phyloP scores from a whole-genome alignment of 2,329 filamentous ascomycete genomes.

The Cucurbitaria berberidis region DNA sequence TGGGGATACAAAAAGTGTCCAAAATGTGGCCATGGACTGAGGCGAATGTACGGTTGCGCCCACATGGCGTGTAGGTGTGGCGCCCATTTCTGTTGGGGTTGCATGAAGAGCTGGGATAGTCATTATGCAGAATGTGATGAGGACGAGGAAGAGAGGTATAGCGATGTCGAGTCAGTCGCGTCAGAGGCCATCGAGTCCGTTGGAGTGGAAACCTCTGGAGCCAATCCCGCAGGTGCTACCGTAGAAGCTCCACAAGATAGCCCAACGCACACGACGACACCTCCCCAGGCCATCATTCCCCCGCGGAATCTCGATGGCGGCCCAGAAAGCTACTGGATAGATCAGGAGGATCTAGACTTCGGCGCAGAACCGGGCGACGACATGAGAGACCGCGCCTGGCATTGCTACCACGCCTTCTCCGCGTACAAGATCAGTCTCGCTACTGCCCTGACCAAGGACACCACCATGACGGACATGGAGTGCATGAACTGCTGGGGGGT shows the following conservation, averaged over 20 bases:
- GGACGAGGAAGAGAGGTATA: conserved; percentile 31
- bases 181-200: neutral
- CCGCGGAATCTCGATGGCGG: conserved; percentile 45
- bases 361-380: conserved; percentile 46
- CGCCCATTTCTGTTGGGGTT: conserved; percentile 52
- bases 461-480: conserved; percentile 26
- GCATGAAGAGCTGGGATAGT: conserved; percentile 41
- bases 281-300: conserved; percentile 6
- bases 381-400: conserved; percentile 27
- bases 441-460: conserved; percentile 11
- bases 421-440: conserved; percentile 21
- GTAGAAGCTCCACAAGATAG: neutral
- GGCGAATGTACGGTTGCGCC: conserved; percentile 57
- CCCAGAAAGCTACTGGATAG: conserved; percentile 38
- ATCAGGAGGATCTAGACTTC: conserved; percentile 37
- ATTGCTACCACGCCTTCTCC: conserved; percentile 33
- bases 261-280: neutral
- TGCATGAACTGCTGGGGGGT: conserved; percentile 39
- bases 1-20: conserved; percentile 60
- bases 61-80: conserved; percentile 47
- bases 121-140: neutral
- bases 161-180: conserved; percentile 30
- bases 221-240: neutral
- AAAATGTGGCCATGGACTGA: conserved; percentile 55
- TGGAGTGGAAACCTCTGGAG: neutral